Evolutionary conservation across 2,329 filamentous ascomycete genomes (phyloP).

Genomic region (Colletotrichum liaoningense): DNA sequence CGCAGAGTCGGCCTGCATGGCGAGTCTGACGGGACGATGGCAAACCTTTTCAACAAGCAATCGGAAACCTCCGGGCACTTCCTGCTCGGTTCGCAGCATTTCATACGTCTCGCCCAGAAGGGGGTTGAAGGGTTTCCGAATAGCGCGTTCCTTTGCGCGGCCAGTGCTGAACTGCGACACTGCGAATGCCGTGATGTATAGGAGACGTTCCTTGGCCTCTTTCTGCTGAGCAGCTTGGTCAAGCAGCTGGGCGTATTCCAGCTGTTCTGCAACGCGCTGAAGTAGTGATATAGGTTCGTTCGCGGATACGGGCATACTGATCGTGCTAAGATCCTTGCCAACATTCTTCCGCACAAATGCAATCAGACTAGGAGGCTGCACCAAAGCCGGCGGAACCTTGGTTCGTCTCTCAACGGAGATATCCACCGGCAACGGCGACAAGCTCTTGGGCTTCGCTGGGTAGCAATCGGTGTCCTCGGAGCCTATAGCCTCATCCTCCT

Average conservation of each 20-base stretch:
- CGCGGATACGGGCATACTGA: conserved; percentile 96
- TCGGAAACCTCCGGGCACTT: conserved; percentile 79
- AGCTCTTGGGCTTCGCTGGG: conserved; percentile 79
- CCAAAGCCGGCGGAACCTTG: conserved; percentile 78
- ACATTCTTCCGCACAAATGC: conserved; percentile 97
- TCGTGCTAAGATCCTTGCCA: conserved; percentile 95
- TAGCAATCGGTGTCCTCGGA: conserved; percentile 74
- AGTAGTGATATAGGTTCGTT: conserved; percentile 93
- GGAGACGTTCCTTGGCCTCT: conserved; percentile 74
- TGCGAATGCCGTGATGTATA: conserved; percentile 91
- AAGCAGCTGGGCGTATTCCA: conserved; percentile 90
- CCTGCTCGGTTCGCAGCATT: conserved; percentile 85
- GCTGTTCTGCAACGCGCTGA: conserved; percentile 88
- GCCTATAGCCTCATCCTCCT: conserved; percentile 67
- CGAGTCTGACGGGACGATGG: conserved; percentile 91
- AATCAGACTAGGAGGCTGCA: conserved; percentile 89
- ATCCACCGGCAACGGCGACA: conserved; percentile 81
- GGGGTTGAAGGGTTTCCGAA: conserved; percentile 97
- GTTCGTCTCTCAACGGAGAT: conserved; percentile 73
- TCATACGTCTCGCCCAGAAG: conserved; percentile 97
- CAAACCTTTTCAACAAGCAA: conserved; percentile 96
- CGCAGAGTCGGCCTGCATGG: conserved; percentile 89
- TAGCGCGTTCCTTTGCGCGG: conserved; percentile 88
- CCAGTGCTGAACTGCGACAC: conserved; percentile 85
- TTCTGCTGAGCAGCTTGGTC: conserved; percentile 77